These are phyloP conservation scores for Botrytis sinoallii DNA, from an alignment of 2,329 filamentous ascomycete genomes.

Conservation along the genomic window DNA sequence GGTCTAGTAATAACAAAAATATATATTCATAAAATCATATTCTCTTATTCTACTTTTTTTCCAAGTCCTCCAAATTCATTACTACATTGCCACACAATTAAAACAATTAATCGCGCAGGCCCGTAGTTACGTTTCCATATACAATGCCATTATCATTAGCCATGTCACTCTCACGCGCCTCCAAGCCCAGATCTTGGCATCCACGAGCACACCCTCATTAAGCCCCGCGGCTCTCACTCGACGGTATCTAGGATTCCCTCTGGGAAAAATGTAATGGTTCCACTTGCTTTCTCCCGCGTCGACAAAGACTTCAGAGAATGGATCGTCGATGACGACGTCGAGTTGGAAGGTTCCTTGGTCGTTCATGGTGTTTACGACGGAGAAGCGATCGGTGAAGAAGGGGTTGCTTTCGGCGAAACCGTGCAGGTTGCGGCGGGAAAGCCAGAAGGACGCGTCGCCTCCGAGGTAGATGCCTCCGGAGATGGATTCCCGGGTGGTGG, in stretches of 20 bases:
- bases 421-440: conserved; percentile 48
- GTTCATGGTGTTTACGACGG: conserved; percentile 27
- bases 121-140: conserved; percentile 29
- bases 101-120: not conserved
- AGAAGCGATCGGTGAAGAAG: conserved; percentile 55
- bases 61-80: not conserved
- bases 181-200: conserved; percentile 40
- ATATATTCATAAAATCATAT: not conserved
- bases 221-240: conserved; percentile 29
- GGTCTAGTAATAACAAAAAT: not conserved
- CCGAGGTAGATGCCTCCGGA: conserved; percentile 49
- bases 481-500: conserved; percentile 48
- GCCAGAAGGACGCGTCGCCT: conserved; percentile 49
- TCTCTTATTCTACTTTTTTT: not conserved
- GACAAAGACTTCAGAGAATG: conserved; percentile 54
- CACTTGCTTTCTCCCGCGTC: conserved; percentile 50
- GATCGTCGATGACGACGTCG: conserved; percentile 52
- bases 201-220: conserved; percentile 30
- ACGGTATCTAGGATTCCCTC: conserved; percentile 38
- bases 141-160: conserved; percentile 27
- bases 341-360: conserved; percentile 36
- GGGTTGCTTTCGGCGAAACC: conserved; percentile 46
- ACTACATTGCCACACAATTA: not conserved
- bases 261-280: conserved; percentile 51
- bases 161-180: conserved; percentile 39